Percentiles rank a stretch among this genome's conserved stretches.
Evolutionary conservation across 768 basidiomycete genomes (phyloP).

Genomic region (Galerina marginata): DNA sequence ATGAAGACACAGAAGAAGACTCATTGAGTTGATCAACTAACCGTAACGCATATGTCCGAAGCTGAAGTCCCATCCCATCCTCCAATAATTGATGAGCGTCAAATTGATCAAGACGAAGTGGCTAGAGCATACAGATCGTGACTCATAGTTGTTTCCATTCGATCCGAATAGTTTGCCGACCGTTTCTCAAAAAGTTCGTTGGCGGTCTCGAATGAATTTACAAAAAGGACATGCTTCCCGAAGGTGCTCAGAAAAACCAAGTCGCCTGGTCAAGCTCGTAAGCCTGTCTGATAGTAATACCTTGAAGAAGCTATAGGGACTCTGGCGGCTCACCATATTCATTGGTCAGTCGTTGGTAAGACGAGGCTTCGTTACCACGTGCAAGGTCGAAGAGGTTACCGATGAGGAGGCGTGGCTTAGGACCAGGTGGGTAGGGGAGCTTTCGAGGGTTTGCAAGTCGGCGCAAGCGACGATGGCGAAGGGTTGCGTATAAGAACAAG

Average conservation of each 20-base stretch:
- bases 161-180: conserved; percentile 61
- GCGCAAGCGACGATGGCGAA: conserved; percentile 15
- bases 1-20: background rate
- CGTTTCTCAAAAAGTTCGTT: conserved; percentile 63
- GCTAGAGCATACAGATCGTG: conserved; percentile 46
- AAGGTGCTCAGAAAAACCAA: conserved; percentile 58
- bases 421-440: conserved; percentile 59
- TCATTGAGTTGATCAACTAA: conserved; percentile 7
- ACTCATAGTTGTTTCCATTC: conserved; percentile 52
- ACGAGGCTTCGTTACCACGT: conserved; percentile 39
- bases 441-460: conserved; percentile 27
- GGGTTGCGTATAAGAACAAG: conserved; percentile 9
- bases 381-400: conserved; percentile 59
- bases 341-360: conserved; percentile 47
- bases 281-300: background rate
- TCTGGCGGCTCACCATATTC: conserved; percentile 41
- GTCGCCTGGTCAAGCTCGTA: conserved; percentile 44
- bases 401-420: conserved; percentile 53
- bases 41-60: conserved; percentile 60
- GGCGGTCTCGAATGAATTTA: conserved; percentile 50
- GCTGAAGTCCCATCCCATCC: conserved; percentile 52
- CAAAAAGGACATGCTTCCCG: conserved; percentile 45
- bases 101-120: background rate
- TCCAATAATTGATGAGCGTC: conserved; percentile 10
- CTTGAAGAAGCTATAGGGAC: background rate